Conservation (phyloP, 164 flowering plant genomes). For the Vitis vinifera region ASM3070453v1 NC_081820.1:24086001-24086500, state of each 20-base stretch:
- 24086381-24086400: slow-evolving; percentile 85
- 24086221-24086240: background rate
- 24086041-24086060: slow-evolving; percentile 91
- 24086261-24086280: slow-evolving; percentile 1
- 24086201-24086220: slow-evolving; percentile 60
- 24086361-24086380: slow-evolving; percentile 61
- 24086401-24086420: slow-evolving; percentile 89
- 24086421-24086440: slow-evolving; percentile 63
- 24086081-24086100: slow-evolving; percentile 82
- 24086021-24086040: slow-evolving; percentile 78
- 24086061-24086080: slow-evolving; percentile 84
- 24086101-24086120: slow-evolving; percentile 65
- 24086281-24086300: slow-evolving; percentile 14
- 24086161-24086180: slow-evolving; percentile 82
- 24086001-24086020: slow-evolving; percentile 62
- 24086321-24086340: slow-evolving; percentile 89
- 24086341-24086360: slow-evolving; percentile 58
- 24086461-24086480: slow-evolving; percentile 84
- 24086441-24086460: slow-evolving; percentile 65
- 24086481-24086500: slow-evolving; percentile 38
- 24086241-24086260: no score
- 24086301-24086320: slow-evolving; percentile 97
- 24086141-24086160: slow-evolving; percentile 57
- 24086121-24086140: slow-evolving; percentile 66
- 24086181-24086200: slow-evolving; percentile 71